Evolutionary conservation across 1,284 basidiomycete species (phyloP).

Genomic region (Marasmius oreades): DNA sequence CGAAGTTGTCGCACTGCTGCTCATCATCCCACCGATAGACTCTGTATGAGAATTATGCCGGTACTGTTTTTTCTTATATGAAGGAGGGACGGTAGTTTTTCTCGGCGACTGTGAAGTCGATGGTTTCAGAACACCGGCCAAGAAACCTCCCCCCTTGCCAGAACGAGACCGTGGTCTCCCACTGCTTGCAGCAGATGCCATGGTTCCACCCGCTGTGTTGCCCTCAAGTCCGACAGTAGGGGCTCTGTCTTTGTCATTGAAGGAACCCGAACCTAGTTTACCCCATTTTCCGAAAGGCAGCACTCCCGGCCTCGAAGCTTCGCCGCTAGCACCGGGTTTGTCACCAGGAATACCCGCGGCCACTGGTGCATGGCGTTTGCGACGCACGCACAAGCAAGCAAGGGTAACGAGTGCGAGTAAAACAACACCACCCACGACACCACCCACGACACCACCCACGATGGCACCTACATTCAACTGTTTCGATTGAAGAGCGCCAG

Average conservation of each 20-base stretch:
- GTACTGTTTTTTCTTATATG: not conserved
- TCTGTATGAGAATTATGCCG: slow-evolving; percentile 2
- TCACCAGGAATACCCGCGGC: not conserved
- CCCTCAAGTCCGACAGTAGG: not conserved
- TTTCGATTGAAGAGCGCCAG: not conserved
- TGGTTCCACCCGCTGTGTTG: not conserved
- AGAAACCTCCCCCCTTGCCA: not conserved
- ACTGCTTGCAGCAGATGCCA: not conserved
- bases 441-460: not conserved
- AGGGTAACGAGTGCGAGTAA: not conserved
- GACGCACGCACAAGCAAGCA: not conserved
- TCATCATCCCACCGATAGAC: slow-evolving; percentile 2
- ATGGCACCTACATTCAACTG: not conserved
- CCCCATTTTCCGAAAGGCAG: not conserved
- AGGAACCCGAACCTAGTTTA: slow-evolving; percentile 3
- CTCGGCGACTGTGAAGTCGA: not conserved
- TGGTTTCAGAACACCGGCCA: not conserved
- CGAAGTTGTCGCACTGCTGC: not conserved
- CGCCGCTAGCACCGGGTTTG: not conserved
- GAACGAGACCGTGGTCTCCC: not conserved
- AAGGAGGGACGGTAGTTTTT: not conserved
- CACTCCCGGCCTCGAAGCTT: not conserved
- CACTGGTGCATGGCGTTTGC: not conserved
- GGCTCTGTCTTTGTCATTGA: slow-evolving; percentile 2
- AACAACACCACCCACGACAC: not conserved